Base-by-base conservation (phyloP, 352 stramenopile species). In the Globisporangium nodosum region DNA sequence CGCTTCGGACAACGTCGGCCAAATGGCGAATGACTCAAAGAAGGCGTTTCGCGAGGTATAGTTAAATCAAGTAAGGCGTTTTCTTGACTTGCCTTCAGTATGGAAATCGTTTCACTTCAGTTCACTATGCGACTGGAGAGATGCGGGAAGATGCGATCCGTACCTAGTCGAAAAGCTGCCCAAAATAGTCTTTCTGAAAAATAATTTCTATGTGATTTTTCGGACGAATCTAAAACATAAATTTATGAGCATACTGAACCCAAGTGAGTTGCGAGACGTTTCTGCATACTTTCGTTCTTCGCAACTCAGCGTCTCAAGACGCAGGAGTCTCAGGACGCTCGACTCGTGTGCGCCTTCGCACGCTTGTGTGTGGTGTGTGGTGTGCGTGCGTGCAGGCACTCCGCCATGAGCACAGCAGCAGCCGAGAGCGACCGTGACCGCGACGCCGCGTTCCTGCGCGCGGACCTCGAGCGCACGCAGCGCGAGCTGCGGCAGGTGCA, bases 401-500 rank as follows among this genome's bases (percentile, higher is more conserved):
- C 39, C 4, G 11, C 16, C 39, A 43, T 43, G 39, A 43, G 39
- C 16, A 18, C 39, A 43, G 39, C 39, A 43, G 39, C 8, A 27
- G 18, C 18, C 18, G 43, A 49, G 18, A 49, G 43, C 6, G 53
- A 49, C 16, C 27, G 43, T 7, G 48, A 56, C 31, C 52, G 45
- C 45, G 61, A 60, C 39, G 52, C 60, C 7, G 58, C 58, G 47
- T 48, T 60, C 31, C 61, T 92, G 54, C 80, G 72, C 47, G 62
- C 64, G 3, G 74, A 81, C 64, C 64, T 92, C 54, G 54, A 68
- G 45, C 73, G 65, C 16, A 87, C 85, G 65, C 59, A 72, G 62
- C 73, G 76, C 54, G 80, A 90, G 65, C 70, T 89, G 45, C 76
- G 81, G 68, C 63, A 73, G 52, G 74, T 88, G 56, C 82, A 92